A percentile compares a stretch with the other conserved stretches of the same genome.
Conservation (phyloP, 345 rosid genomes). For the Sisymbrium irio region DNA sequence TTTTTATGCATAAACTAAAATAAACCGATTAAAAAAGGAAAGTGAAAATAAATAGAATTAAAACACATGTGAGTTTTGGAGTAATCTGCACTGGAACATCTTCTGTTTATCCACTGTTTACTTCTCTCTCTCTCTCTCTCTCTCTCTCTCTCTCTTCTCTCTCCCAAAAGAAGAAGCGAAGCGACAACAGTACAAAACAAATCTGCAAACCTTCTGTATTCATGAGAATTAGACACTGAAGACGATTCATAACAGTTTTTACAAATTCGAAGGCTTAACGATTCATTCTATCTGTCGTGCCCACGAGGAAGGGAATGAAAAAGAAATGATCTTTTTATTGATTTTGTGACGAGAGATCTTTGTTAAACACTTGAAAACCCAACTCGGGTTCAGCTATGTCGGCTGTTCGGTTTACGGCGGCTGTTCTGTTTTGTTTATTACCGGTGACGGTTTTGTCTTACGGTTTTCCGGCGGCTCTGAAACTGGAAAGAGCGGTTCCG, state of each 20-base stretch:
- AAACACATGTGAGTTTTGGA: conserved; percentile 20
- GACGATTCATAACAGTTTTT: background rate
- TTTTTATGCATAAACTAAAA: background rate
- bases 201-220: conserved; percentile 8
- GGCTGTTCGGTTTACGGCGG: background rate
- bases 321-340: conserved; percentile 1
- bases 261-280: background rate
- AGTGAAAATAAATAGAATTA: conserved; percentile 2
- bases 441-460: conserved; percentile 31
- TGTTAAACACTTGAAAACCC: background rate
- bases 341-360: conserved; percentile 15
- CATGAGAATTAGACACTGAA: background rate
- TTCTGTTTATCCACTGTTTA: conserved; percentile 18
- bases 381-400: conserved; percentile 16
- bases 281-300: background rate
- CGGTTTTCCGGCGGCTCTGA: conserved; percentile 57
- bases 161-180: background rate
- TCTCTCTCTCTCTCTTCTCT: background rate
- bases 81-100: conserved; percentile 23
- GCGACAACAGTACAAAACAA: conserved; percentile 1
- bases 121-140: conserved; percentile 7
- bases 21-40: background rate
- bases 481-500: conserved; percentile 61
- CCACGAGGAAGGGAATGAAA: background rate
- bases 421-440: conserved; percentile 7